Evolutionary conservation across 306 rosid species (phyloP), one percentile per base, ranked within the genome.

Genomic region (Rosa lucieae): DNA sequence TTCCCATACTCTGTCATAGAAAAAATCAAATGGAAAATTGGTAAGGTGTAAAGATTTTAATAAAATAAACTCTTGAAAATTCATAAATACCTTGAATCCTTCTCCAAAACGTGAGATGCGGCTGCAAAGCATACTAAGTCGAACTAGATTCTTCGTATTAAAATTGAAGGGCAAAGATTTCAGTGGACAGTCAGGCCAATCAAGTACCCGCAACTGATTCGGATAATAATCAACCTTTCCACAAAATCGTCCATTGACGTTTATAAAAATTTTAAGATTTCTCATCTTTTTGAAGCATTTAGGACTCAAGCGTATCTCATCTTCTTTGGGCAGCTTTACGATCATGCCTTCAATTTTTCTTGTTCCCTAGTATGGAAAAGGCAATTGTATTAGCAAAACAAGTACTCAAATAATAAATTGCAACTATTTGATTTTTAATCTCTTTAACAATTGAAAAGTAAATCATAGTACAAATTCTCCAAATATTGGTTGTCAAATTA

Each of bases 141-240:
- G 81, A 74, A 81, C 79, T 72, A 85, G 87, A 40, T 80, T 55
- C 65, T 61, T 42, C 3, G 85, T 80, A 68, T 77, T 59, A 76
- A 88, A 85, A 58, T 67, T 75, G 3, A 52, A 47, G 1, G 89
- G 89, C 35, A 85, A 56, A 81, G 49, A 43, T 13, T 77, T 17
- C 37, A 48, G 75, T 8, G 88, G 86, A 80, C 80, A 85, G 20
- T 67, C 72, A 47, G 44, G 66, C 88, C 91, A 88, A 26, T 79
- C 78, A 42, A 87, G 87, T 40, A 87, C 8, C 69, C 83, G 70
- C 78, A 87, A 75, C 77, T 75, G 62, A 15, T 82, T 56, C 8
- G 88, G 77, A 13, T 85, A 80, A 75, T 80, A 67, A 17, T 70
- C 74, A 11, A 83, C 82, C 2, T 39, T 63, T 75, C 65, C 74